Conservation (phyloP, 1,284 basidiomycete genomes). For the Rhodotorula glutinis region DNA sequence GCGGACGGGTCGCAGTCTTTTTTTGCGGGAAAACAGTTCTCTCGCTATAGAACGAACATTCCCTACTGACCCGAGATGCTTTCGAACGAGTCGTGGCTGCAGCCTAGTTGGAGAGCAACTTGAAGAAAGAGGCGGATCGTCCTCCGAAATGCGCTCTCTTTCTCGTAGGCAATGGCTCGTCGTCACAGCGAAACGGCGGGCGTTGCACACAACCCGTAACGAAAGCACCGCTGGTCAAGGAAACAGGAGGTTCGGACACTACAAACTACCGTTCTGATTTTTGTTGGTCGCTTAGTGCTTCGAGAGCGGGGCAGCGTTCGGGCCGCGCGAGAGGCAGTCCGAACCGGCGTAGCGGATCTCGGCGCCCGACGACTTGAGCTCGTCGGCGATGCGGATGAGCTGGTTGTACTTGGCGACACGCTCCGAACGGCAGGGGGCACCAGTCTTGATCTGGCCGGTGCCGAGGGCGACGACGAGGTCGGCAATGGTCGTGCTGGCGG, state of each 20-base stretch:
- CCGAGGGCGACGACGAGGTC: slow-evolving; percentile 94
- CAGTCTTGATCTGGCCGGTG: slow-evolving; percentile 96
- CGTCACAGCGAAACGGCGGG: background rate
- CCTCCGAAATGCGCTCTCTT: too few relatives aligned
- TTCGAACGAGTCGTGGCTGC: too few relatives aligned
- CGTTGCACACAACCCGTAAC: background rate
- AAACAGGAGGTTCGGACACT: background rate
- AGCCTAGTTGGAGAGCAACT: too few relatives aligned
- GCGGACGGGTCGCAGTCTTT: too few relatives aligned
- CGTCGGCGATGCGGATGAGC: slow-evolving; percentile 45
- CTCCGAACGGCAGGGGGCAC: slow-evolving; percentile 50
- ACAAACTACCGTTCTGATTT: background rate
- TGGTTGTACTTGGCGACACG: slow-evolving; percentile 47
- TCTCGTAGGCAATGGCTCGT: too few relatives aligned
- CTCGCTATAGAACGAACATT: too few relatives aligned
- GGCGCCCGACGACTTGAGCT: slow-evolving; percentile 39
- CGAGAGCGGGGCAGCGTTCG: slow-evolving; percentile 31
- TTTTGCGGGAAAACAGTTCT: too few relatives aligned
- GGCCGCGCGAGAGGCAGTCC: slow-evolving; percentile 29
- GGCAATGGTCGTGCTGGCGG: slow-evolving; percentile 93
- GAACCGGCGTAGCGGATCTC: slow-evolving; percentile 25
- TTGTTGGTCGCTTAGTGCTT: slow-evolving; percentile 7
- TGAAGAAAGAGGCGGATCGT: too few relatives aligned
- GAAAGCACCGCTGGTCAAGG: background rate
- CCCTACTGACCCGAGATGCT: too few relatives aligned